phyloP scores from a whole-genome alignment of 2,329 filamentous ascomycete genomes.

The Teratosphaeria gauchensis region DNA sequence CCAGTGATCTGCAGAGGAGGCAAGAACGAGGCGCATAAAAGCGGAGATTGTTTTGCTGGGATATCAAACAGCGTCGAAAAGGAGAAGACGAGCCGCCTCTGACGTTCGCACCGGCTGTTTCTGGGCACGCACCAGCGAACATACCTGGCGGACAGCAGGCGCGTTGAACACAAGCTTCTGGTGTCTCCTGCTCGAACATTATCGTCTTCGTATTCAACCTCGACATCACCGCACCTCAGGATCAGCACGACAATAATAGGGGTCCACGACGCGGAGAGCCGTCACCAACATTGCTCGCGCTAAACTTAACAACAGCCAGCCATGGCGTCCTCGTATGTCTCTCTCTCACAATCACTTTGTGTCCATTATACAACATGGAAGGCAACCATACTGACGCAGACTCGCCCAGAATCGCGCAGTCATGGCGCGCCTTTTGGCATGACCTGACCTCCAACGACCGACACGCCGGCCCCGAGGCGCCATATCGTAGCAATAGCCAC shows the following conservation, averaged over 20 bases:
- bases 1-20: neutral
- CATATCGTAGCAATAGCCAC: slow-evolving; percentile 82
- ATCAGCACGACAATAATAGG: neutral
- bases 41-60: neutral
- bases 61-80: neutral
- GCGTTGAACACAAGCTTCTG: neutral
- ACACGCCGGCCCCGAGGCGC: slow-evolving; percentile 84
- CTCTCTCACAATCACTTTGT: neutral
- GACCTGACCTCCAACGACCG: slow-evolving; percentile 67
- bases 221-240: neutral
- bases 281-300: neutral
- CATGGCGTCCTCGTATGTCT: neutral
- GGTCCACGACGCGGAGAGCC: neutral
- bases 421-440: slow-evolving; percentile 88
- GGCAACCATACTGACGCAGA: neutral
- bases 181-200: neutral
- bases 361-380: neutral
- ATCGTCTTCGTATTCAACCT: neutral
- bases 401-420: neutral
- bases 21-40: neutral
- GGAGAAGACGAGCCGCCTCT: neutral
- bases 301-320: neutral
- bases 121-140: neutral
- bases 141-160: neutral
- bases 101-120: neutral